A percentile compares a stretch with the other conserved stretches of the same genome.
Conservation (phyloP, 768 basidiomycete species). For the Lactarius sp. region DNA sequence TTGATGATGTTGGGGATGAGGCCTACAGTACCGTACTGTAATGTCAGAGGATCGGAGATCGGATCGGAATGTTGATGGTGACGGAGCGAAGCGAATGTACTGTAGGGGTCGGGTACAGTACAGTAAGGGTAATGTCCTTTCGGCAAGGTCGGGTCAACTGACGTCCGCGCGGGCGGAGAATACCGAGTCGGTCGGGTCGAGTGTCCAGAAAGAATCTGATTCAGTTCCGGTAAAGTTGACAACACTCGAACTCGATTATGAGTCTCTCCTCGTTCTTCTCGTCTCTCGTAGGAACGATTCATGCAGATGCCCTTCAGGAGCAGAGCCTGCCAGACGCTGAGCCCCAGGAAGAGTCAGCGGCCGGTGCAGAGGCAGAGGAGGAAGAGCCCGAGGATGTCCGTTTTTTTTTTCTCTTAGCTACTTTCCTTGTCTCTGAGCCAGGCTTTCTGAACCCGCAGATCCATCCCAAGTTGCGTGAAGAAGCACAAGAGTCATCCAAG, state of each 20-base stretch:
- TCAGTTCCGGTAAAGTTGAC: not conserved
- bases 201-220: too few relatives aligned
- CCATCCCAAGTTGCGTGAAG: slow-evolving; percentile 67
- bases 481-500: slow-evolving; percentile 60
- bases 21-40: too few relatives aligned
- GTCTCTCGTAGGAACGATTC: slow-evolving; percentile 38
- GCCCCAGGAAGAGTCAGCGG: slow-evolving; percentile 39
- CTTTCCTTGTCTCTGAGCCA: not conserved
- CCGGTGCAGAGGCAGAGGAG: slow-evolving; percentile 38
- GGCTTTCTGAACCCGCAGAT: slow-evolving; percentile 37
- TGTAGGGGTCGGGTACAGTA: too few relatives aligned
- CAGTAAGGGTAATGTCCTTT: too few relatives aligned
- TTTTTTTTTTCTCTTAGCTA: slow-evolving; percentile 24
- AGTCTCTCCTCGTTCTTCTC: slow-evolving; percentile 43
- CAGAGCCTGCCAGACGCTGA: slow-evolving; percentile 33
- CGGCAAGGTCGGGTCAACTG: too few relatives aligned
- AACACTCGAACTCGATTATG: slow-evolving; percentile 30
- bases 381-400: slow-evolving; percentile 81
- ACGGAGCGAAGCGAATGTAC: too few relatives aligned
- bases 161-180: too few relatives aligned
- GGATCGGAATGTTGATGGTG: too few relatives aligned
- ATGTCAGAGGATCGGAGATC: too few relatives aligned
- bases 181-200: too few relatives aligned
- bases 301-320: slow-evolving; percentile 40
- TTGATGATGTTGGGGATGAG: too few relatives aligned